phyloP scores from a whole-genome alignment of 768 basidiomycete species.

The Kwoniella europaea region DNA sequence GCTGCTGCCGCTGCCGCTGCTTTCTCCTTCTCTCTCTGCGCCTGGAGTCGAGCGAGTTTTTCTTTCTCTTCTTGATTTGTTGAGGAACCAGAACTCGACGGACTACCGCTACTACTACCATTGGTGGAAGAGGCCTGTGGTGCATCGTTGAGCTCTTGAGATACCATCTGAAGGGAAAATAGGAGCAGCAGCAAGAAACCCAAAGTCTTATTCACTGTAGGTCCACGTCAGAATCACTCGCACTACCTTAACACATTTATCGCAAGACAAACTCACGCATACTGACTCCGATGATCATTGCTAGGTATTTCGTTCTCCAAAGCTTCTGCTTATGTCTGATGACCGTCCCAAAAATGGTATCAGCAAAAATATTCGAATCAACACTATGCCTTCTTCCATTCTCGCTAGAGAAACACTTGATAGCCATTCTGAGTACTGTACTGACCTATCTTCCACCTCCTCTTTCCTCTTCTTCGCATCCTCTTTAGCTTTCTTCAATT shows the following conservation, averaged over 20 bases:
- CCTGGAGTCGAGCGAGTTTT: slow-evolving; percentile 37
- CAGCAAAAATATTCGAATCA: neutral
- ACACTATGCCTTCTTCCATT: no score
- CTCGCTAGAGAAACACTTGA: no score
- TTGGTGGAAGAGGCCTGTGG: slow-evolving; percentile 4
- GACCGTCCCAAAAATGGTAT: neutral
- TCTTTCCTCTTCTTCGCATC: slow-evolving; percentile 29
- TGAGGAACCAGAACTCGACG: slow-evolving; percentile 9
- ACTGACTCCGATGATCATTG: slow-evolving; percentile 53
- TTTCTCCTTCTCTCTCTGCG: slow-evolving; percentile 24
- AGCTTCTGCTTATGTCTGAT: slow-evolving; percentile 46
- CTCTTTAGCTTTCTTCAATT: slow-evolving; percentile 25
- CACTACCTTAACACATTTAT: no score
- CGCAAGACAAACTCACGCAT: slow-evolving; percentile 35
- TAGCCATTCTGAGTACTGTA: neutral
- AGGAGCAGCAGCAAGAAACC: slow-evolving; percentile 46
- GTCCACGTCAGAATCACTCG: no score
- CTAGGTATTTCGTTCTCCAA: slow-evolving; percentile 48
- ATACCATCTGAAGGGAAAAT: slow-evolving; percentile 48
- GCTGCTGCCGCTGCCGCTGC: slow-evolving; percentile 10
- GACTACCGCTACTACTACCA: slow-evolving; percentile 6
- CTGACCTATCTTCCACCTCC: slow-evolving; percentile 35
- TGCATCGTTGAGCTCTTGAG: slow-evolving; percentile 45
- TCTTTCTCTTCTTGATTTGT: slow-evolving; percentile 34
- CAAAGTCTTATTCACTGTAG: slow-evolving; percentile 41